Percentiles rank a stretch among this genome's conserved stretches.
phyloP scores from a whole-genome alignment of 2,329 filamentous ascomycete genomes.

The Aspergillus terreus region DNA sequence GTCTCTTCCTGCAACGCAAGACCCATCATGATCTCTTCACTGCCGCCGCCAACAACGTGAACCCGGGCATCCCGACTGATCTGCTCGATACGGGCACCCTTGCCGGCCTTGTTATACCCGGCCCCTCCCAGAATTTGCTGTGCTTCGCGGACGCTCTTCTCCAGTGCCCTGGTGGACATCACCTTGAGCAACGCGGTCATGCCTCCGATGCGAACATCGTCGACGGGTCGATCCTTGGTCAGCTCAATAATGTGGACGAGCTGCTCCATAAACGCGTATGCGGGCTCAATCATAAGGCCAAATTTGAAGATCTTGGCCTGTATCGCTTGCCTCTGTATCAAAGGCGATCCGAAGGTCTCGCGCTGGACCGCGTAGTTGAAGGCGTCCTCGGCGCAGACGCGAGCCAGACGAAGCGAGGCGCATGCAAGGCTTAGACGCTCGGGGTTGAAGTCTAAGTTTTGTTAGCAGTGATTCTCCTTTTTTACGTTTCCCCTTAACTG shows the following conservation, averaged over 20 bases:
- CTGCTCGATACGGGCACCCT: slow-evolving; percentile 50
- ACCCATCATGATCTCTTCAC: slow-evolving; percentile 40
- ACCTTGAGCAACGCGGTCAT: slow-evolving; percentile 53
- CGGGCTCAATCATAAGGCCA: slow-evolving; percentile 57
- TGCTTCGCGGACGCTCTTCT: slow-evolving; percentile 52
- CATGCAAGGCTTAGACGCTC: slow-evolving; percentile 66
- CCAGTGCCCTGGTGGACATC: slow-evolving; percentile 50
- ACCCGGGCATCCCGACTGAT: slow-evolving; percentile 53
- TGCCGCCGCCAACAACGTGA: slow-evolving; percentile 39
- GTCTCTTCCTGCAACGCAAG: slow-evolving; percentile 30
- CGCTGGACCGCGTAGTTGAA: slow-evolving; percentile 62
- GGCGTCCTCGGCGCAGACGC: slow-evolving; percentile 58
- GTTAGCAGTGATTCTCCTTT: too few species aligned
- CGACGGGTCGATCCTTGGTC: slow-evolving; percentile 35
- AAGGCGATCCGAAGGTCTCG: slow-evolving; percentile 59
- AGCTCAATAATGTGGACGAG: slow-evolving; percentile 53
- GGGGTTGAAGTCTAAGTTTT: slow-evolving; percentile 63
- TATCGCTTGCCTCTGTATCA: slow-evolving; percentile 59
- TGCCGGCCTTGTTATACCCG: slow-evolving; percentile 50
- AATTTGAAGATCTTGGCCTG: slow-evolving; percentile 58
- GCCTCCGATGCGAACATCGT: slow-evolving; percentile 46
- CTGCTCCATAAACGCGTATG: slow-evolving; percentile 61
- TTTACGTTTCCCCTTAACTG: too few species aligned
- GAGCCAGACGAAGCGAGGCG: slow-evolving; percentile 58
- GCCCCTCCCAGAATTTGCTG: slow-evolving; percentile 55